These are phyloP conservation scores for Fusarium goolgardi DNA, from an alignment of 2,329 filamentous ascomycete genomes.

Conservation along the genomic window DNA sequence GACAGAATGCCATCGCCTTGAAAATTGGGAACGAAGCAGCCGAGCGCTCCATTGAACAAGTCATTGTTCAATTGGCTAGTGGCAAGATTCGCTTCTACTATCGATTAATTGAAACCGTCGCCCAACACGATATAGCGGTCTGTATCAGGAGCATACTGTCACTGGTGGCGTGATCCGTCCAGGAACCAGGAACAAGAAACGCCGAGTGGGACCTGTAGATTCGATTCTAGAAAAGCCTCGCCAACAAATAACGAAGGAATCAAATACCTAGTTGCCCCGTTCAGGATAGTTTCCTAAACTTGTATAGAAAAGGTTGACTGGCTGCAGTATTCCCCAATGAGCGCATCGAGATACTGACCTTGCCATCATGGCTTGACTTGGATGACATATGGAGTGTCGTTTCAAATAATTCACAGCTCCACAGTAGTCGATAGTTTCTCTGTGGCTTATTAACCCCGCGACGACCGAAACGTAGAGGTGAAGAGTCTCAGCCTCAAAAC, in stretches of 20 bases:
- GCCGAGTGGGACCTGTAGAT: constrained; percentile 12
- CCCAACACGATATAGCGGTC: constrained; percentile 25
- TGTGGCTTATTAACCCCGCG: constrained; percentile 28
- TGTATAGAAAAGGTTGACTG: not conserved
- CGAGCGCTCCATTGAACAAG: not conserved
- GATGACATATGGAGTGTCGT: constrained; percentile 17
- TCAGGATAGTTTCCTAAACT: not conserved
- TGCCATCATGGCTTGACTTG: constrained; percentile 1
- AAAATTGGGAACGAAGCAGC: not conserved
- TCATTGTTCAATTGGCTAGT: constrained; percentile 12
- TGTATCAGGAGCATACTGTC: constrained; percentile 16
- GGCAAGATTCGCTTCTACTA: not conserved
- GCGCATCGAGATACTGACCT: not conserved
- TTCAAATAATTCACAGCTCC: constrained; percentile 14
- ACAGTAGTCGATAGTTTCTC: not conserved
- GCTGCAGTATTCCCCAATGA: not conserved
- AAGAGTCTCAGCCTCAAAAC: constrained; percentile 19
- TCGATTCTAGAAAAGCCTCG: constrained; percentile 25
- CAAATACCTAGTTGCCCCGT: not conserved
- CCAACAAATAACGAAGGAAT: not conserved
- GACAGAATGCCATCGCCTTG: constrained; percentile 9
- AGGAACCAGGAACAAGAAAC: constrained; percentile 43
- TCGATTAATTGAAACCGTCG: constrained; percentile 9
- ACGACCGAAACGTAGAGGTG: constrained; percentile 5
- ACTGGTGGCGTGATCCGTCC: constrained; percentile 34